Conservation (phyloP, 495 filamentous ascomycete genomes). For the Penicillium odoratum region DNA sequence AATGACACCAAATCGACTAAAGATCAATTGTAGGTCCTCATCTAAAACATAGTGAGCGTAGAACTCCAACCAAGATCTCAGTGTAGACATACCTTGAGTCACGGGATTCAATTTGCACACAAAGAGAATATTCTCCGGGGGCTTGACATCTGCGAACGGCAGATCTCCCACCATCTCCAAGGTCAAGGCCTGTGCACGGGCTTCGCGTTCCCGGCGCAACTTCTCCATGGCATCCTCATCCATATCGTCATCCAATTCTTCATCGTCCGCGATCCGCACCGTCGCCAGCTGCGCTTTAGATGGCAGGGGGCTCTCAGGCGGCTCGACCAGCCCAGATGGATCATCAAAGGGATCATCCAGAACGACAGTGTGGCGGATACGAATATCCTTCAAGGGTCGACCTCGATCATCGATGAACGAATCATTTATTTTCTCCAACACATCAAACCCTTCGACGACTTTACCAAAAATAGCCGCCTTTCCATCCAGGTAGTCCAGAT, state of each 20-base stretch:
- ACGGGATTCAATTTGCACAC: conserved; percentile 99
- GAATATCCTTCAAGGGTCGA: conserved; percentile 84
- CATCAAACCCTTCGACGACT: conserved; percentile 91
- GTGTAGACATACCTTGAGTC: conserved; percentile 61
- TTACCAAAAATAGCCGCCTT: conserved; percentile 93
- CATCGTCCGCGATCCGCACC: conserved; percentile 87
- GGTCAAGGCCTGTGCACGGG: conserved; percentile 89
- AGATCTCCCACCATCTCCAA: conserved; percentile 98
- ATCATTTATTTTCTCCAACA: conserved; percentile 88
- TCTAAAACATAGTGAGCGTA: conserved; percentile 46
- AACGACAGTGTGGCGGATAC: conserved; percentile 85
- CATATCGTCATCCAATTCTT: conserved; percentile 72
- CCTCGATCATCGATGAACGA: conserved; percentile 82
- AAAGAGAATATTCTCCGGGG: conserved; percentile 95
- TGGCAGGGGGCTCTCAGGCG: conserved; percentile 77
- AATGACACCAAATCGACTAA: conserved; percentile 95
- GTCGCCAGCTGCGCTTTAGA: conserved; percentile 85
- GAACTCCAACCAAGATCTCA: neutral
- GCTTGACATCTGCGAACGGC: conserved; percentile 96
- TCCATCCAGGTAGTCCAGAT: conserved; percentile 84
- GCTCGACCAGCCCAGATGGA: conserved; percentile 70
- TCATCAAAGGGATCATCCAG: conserved; percentile 89
- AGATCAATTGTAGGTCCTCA: conserved; percentile 91
- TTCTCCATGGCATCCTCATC: conserved; percentile 79
- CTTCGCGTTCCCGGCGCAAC: conserved; percentile 82